Evolutionary conservation across 1,139 yeast genomes (phyloP), one percentile per base, ranked within the genome.

Genomic region (Nakaseomyces delphensis): DNA sequence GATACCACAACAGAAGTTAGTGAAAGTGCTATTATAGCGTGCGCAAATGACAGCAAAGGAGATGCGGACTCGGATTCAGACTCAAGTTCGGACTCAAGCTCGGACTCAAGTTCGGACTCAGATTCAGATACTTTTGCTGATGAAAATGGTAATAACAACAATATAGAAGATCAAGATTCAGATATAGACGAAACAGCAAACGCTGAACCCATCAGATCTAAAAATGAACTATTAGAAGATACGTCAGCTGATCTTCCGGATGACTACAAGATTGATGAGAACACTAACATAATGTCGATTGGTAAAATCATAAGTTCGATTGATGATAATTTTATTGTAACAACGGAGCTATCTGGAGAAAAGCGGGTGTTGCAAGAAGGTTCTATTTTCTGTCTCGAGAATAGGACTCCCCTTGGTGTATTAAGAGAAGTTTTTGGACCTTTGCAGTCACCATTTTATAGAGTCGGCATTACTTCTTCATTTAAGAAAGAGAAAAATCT

Each of bases 401-500:
- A 84, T 56, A 71, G 80, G 40, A 70, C 74, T 0, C 67, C 83
- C 0, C 55, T 93, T n/a, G 99, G 99, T 0, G 79, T 83, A 1
- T 66, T 91, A 11, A 83, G 77, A 55, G 99, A 91, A 60, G 85
- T 87, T 0, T 87, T 91, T 67, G 99, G 99, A 0, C 79, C 87
- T 19, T 72, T 91, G 7, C 85, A 85, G 50, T 65, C 76, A n/a
- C 98, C 98, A 0, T 68, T 81, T 38, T 89, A 85, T 58, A 69
- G 95, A 31, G 80, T 91, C 1, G 78, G 79, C 48, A 79, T 85
- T 58, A 68, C 66, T 0, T 82, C 75, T 11, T n/a, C 18, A 16
- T 36, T 30, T 20, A 50, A 49, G 25, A 31, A 25, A 4, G 80
- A 76, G 29, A 66, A 63, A 16, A 61, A 64, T 13, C 68, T 76